Percentiles rank a stretch among this genome's conserved stretches.
These are phyloP conservation scores for Boletus semigastroideus DNA, from an alignment of 1,284 basidiomycete genomes.

Conservation along the genomic window DNA sequence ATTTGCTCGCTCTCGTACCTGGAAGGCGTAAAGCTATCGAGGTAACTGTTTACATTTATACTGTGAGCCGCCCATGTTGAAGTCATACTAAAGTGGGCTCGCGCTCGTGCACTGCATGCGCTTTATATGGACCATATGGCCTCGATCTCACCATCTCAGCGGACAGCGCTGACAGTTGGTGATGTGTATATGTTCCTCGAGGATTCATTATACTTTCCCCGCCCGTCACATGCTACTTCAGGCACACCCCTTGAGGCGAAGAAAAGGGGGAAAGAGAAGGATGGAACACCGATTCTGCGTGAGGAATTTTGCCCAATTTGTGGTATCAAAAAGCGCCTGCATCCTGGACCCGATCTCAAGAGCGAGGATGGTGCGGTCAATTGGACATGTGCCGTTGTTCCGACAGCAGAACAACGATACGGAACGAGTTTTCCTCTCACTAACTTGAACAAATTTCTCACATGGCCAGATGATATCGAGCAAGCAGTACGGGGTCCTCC, in stretches of 20 bases:
- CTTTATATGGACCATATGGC: conserved; percentile 42
- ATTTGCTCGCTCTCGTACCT: conserved; percentile 47
- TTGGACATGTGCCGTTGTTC: conserved; percentile 30
- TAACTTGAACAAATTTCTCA: conserved; percentile 20
- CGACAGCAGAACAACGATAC: conserved; percentile 22
- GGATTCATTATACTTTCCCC: conserved; percentile 49
- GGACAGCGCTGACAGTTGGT: conserved; percentile 44
- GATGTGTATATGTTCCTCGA: conserved; percentile 63
- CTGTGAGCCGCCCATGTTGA: conserved; percentile 3
- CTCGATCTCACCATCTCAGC: conserved; percentile 18
- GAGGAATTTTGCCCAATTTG: conserved; percentile 30
- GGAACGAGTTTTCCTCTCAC: conserved; percentile 21
- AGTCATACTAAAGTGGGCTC: conserved; percentile 51
- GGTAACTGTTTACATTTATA: conserved; percentile 38
- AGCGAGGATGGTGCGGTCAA: conserved; percentile 15
- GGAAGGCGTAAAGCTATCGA: conserved; percentile 72
- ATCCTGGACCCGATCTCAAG: conserved; percentile 23
- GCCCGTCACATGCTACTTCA: conserved; percentile 21
- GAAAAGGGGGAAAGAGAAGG: conserved; percentile 30
- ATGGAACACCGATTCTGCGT: conserved; percentile 14
- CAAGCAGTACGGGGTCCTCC: conserved; percentile 9
- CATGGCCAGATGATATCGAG: conserved; percentile 19
- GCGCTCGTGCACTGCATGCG: conserved; percentile 51
- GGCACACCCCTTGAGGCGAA: conserved; percentile 20
- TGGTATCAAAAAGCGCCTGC: conserved; percentile 32